Percentiles rank a stretch among this genome's conserved stretches.
Evolutionary conservation across 2,329 filamentous ascomycete genomes (phyloP).

Genomic region (Fusarium guadeloupense): DNA sequence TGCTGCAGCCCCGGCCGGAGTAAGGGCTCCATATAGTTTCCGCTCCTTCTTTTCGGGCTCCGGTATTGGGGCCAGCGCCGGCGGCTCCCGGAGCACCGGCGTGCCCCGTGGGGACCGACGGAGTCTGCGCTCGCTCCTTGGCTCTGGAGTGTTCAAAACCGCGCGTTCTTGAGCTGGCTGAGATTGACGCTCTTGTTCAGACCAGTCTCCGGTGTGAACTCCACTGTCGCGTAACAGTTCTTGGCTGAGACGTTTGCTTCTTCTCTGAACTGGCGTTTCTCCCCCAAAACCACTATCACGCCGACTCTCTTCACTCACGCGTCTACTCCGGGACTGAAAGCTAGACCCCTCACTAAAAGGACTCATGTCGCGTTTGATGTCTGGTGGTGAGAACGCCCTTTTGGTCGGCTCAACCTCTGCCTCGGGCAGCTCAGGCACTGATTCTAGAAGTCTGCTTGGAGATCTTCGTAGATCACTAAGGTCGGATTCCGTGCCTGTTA

Average conservation of each 20-base stretch:
- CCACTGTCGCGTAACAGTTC: conserved; percentile 63
- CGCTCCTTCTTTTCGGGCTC: conserved; percentile 56
- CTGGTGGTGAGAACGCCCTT: conserved; percentile 13
- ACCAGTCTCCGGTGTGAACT: conserved; percentile 62
- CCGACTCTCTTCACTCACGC: conserved; percentile 49
- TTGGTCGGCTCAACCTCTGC: conserved; percentile 49
- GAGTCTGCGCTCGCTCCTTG: conserved; percentile 40
- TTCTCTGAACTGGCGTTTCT: conserved; percentile 55
- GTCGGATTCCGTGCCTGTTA: conserved; percentile 39
- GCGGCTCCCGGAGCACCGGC: conserved; percentile 53
- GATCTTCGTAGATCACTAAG: conserved; percentile 54
- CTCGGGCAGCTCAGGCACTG: conserved; percentile 62
- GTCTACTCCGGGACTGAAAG: conserved; percentile 50
- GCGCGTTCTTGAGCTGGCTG: conserved; percentile 33
- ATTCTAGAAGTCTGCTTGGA: conserved; percentile 57
- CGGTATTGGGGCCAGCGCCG: conserved; percentile 49
- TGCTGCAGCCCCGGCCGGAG: conserved; percentile 23
- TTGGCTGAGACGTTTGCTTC: conserved; percentile 48
- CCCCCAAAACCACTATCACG: conserved; percentile 62
- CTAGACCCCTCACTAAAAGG: conserved; percentile 52
- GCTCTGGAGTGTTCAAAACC: conserved; percentile 44
- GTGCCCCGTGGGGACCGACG: conserved; percentile 50
- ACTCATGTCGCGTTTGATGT: conserved; percentile 51
- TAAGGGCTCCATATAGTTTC: conserved; percentile 46
- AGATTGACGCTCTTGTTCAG: conserved; percentile 44